Evolutionary conservation across 2,329 filamentous ascomycete genomes (phyloP).

Genomic region (Xylariaceae sp.): DNA sequence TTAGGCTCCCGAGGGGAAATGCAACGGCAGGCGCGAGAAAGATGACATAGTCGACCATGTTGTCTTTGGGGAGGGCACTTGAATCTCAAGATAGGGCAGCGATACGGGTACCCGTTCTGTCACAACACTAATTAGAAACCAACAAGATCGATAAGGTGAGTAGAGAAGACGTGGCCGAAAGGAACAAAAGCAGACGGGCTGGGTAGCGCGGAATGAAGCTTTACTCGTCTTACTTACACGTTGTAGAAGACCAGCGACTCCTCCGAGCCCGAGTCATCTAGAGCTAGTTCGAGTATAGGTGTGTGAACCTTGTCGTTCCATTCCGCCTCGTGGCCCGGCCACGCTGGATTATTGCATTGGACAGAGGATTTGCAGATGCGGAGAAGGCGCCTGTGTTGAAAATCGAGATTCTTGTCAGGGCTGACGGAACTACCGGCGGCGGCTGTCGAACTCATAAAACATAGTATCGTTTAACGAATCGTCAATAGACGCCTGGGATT

Average conservation of each 20-base stretch:
- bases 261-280: not conserved
- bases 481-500: no score
- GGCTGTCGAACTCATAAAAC: no score
- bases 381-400: not conserved
- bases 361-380: not conserved
- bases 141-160: no score
- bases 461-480: no score
- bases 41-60: slow-evolving; percentile 11
- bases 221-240: not conserved
- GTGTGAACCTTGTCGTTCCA: slow-evolving; percentile 12
- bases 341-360: not conserved
- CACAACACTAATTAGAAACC: not conserved
- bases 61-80: not conserved
- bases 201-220: no score
- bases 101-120: not conserved
- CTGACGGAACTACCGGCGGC: no score
- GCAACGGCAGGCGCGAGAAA: slow-evolving; percentile 3
- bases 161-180: no score
- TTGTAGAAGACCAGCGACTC: slow-evolving; percentile 7
- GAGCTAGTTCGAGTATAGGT: not conserved
- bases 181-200: not conserved
- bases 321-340: slow-evolving; percentile 6
- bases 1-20: not conserved
- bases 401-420: no score
- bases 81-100: not conserved